Percentiles rank a stretch among this genome's conserved stretches.
These are phyloP conservation scores for Yamadazyma friedrichii DNA, from an alignment of 1,139 yeast species.

Conservation along the genomic window DNA sequence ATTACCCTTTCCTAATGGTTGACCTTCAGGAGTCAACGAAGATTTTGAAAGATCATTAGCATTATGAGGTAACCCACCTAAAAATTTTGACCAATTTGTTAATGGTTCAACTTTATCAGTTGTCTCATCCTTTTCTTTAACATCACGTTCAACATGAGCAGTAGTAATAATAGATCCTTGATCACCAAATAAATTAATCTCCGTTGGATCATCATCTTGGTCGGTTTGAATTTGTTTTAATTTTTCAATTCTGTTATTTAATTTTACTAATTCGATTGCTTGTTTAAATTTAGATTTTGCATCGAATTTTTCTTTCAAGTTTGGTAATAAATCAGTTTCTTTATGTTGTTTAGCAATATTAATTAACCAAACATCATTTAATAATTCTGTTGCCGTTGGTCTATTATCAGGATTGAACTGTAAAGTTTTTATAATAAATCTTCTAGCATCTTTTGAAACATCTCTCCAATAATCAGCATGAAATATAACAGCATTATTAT, in stretches of 20 bases:
- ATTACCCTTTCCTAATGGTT: constrained; percentile 20
- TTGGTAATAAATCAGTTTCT: constrained; percentile 68
- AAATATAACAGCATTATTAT: constrained; percentile 72
- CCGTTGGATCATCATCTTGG: constrained; percentile 55
- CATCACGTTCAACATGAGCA: constrained; percentile 3
- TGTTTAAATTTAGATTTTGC: constrained; percentile 83
- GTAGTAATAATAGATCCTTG: constrained; percentile 19
- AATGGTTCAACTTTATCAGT: constrained; percentile 9
- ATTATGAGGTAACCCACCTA: constrained; percentile 6
- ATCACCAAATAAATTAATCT: constrained; percentile 43
- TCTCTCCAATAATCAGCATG: constrained; percentile 86
- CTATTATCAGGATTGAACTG: constrained; percentile 63
- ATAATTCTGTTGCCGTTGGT: constrained; percentile 63
- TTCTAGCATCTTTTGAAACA: constrained; percentile 72
- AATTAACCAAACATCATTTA: constrained; percentile 71
- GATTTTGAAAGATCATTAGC: constrained; percentile 8
- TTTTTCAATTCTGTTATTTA: constrained; percentile 70
- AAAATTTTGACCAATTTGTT: constrained; percentile 13
- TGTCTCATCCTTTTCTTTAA: background rate
- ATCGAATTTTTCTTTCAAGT: constrained; percentile 65
- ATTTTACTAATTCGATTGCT: constrained; percentile 78
- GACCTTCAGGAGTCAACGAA: constrained; percentile 17
- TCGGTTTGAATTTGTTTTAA: constrained; percentile 54
- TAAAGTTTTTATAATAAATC: constrained; percentile 66
- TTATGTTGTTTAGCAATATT: constrained; percentile 46